Evolutionary conservation across 2,329 filamentous ascomycete genomes (phyloP).

Genomic region (Davidsoniella eucalypti): DNA sequence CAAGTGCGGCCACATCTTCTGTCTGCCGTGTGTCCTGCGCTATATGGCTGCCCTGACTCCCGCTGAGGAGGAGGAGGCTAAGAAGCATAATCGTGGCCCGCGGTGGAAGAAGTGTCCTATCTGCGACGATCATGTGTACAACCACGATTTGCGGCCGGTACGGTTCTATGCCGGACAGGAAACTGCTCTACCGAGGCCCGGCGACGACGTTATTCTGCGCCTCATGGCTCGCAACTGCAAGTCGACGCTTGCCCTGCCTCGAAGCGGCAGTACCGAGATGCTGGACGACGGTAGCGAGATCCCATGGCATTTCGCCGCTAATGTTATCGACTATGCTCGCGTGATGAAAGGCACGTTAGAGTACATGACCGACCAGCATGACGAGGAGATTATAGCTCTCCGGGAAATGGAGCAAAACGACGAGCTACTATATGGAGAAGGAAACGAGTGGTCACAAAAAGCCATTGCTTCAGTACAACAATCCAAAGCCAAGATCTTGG

Average conservation of each 20-base stretch:
- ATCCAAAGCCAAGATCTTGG: constrained; percentile 25
- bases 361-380: constrained; percentile 71
- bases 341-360: constrained; percentile 87
- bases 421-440: constrained; percentile 78
- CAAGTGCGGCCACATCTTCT: constrained; percentile 93
- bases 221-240: constrained; percentile 66
- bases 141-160: constrained; percentile 78
- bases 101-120: constrained; percentile 93
- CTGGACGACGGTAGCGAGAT: constrained; percentile 57
- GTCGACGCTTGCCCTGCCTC: constrained; percentile 74
- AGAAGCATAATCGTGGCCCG: constrained; percentile 49
- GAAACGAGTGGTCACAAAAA: constrained; percentile 81
- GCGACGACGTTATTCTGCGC: constrained; percentile 76
- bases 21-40: constrained; percentile 77
- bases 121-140: constrained; percentile 83
- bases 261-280: constrained; percentile 57
- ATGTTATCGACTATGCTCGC: constrained; percentile 84
- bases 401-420: constrained; percentile 70
- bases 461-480: constrained; percentile 65
- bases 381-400: constrained; percentile 61
- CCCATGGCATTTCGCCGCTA: constrained; percentile 88
- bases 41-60: constrained; percentile 67
- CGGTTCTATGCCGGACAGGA: constrained; percentile 87
- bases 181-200: constrained; percentile 59
- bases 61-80: constrained; percentile 46